phyloP scores from a whole-genome alignment of 2,329 filamentous ascomycete species.

The Trichoderma sp. region DNA sequence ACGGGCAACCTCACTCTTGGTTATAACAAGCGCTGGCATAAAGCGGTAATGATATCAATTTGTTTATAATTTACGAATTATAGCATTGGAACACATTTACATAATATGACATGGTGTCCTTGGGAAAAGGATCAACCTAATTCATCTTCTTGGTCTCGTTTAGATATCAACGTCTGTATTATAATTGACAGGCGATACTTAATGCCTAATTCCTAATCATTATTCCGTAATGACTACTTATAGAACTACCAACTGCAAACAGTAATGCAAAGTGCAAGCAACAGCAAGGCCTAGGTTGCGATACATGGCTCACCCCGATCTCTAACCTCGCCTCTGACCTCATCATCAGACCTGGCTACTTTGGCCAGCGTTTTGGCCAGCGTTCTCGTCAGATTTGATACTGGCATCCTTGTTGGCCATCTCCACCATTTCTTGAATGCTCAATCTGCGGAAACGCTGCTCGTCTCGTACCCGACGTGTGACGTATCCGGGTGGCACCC shows the following conservation, averaged over 20 bases:
- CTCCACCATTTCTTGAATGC: conserved; percentile 23
- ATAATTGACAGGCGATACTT: background rate
- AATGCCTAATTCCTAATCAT: background rate
- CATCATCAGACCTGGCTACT: background rate
- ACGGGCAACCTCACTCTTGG: background rate
- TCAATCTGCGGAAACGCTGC: conserved; percentile 28
- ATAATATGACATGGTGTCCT: background rate
- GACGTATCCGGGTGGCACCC: conserved; percentile 49
- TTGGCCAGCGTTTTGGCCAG: background rate
- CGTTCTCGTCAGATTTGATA: background rate
- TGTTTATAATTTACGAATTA: background rate
- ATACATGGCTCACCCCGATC: background rate
- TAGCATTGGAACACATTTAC: background rate
- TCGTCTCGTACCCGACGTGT: conserved; percentile 42
- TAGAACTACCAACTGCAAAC: background rate
- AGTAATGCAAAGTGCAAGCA: background rate
- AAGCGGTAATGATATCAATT: conserved; percentile 3
- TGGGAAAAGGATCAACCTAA: background rate
- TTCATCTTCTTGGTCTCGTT: background rate
- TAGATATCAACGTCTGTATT: background rate
- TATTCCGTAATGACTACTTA: background rate
- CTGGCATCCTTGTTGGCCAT: conserved; percentile 10
- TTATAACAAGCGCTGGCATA: background rate
- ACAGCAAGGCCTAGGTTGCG: background rate
- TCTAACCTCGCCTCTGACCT: too few relatives aligned